Conservation (phyloP, 2,329 filamentous ascomycete species). For the Cladosporium cucumerinum region DNA sequence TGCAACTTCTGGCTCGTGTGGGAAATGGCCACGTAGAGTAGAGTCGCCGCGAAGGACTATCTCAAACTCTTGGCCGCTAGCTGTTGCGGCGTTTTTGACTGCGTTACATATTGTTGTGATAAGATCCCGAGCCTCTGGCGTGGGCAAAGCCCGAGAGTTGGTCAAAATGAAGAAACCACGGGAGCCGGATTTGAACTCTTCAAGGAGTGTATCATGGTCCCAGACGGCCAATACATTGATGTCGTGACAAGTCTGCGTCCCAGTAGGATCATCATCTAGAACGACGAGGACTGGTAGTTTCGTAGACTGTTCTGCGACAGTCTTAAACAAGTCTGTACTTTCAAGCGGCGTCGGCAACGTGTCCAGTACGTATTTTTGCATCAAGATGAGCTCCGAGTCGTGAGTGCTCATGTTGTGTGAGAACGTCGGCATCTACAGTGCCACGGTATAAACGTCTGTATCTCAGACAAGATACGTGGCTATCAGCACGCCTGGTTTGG, state of each 20-base stretch:
- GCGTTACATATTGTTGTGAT: conserved; percentile 53
- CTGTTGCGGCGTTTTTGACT: conserved; percentile 44
- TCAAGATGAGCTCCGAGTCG: not conserved
- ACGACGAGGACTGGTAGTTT: conserved; percentile 12
- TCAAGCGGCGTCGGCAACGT: not conserved
- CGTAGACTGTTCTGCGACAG: not conserved
- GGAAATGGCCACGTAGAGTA: conserved; percentile 57
- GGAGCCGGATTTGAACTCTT: conserved; percentile 42
- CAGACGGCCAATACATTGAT: conserved; percentile 55
- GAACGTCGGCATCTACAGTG: not conserved
- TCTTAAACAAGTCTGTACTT: not conserved
- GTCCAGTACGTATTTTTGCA: not conserved
- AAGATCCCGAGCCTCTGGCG: conserved; percentile 46
- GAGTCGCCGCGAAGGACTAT: conserved; percentile 58
- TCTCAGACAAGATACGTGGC: not conserved
- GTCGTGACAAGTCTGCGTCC: conserved; percentile 61
- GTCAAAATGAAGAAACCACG: conserved; percentile 60
- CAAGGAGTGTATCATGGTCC: conserved; percentile 44
- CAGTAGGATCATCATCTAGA: conserved; percentile 37
- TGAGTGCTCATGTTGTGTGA: not conserved
- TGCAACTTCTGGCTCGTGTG: conserved; percentile 52
- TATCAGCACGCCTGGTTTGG: not conserved
- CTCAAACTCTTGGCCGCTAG: conserved; percentile 45
- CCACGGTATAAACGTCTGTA: not conserved
- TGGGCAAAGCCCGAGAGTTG: conserved; percentile 56